A percentile compares a stretch with the other conserved stretches of the same genome.
These are phyloP conservation scores for Ophiosphaerella narmari DNA, from an alignment of 2,329 filamentous ascomycete genomes.

Conservation along the genomic window DNA sequence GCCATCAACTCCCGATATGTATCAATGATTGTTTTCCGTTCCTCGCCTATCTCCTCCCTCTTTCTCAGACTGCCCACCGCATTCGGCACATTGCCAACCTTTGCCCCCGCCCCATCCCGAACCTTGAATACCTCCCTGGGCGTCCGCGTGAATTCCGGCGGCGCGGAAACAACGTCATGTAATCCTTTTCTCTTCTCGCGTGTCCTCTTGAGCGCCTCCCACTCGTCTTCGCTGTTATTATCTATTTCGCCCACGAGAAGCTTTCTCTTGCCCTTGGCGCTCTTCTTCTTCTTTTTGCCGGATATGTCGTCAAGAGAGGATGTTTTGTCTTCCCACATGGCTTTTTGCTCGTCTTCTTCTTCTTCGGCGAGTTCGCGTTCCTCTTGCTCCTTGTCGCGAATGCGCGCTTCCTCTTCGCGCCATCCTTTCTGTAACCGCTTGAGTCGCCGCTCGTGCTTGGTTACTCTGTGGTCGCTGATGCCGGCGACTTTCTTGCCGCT, in stretches of 20 bases:
- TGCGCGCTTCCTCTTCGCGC: conserved; percentile 58
- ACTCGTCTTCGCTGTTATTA: conserved; percentile 72
- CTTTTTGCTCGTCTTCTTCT: conserved; percentile 65
- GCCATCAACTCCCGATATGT: conserved; percentile 73
- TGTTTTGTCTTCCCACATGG: conserved; percentile 67
- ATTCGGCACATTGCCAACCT: conserved; percentile 71
- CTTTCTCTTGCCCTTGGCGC: conserved; percentile 54
- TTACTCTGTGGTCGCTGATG: conserved; percentile 67
- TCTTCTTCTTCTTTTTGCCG: conserved; percentile 56
- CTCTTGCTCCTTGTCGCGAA: conserved; percentile 77
- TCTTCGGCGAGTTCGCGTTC: conserved; percentile 70
- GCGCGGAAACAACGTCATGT: conserved; percentile 70
- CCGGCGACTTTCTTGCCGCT: conserved; percentile 68
- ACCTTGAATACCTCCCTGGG: conserved; percentile 68
- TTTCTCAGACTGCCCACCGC: conserved; percentile 71
- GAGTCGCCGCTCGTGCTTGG: conserved; percentile 83
- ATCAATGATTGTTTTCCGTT: conserved; percentile 72
- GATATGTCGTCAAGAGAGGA: conserved; percentile 63
- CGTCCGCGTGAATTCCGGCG: conserved; percentile 70
- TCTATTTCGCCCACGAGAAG: conserved; percentile 56
- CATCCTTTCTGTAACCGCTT: conserved; percentile 63
- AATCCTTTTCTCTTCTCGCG: conserved; percentile 60
- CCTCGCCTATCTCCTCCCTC: conserved; percentile 73
- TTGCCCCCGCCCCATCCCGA: conserved; percentile 66
- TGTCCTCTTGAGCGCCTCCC: conserved; percentile 70